Base-by-base conservation (phyloP, 2,329 filamentous ascomycete species). In the Fusarium xyrophilum region DNA sequence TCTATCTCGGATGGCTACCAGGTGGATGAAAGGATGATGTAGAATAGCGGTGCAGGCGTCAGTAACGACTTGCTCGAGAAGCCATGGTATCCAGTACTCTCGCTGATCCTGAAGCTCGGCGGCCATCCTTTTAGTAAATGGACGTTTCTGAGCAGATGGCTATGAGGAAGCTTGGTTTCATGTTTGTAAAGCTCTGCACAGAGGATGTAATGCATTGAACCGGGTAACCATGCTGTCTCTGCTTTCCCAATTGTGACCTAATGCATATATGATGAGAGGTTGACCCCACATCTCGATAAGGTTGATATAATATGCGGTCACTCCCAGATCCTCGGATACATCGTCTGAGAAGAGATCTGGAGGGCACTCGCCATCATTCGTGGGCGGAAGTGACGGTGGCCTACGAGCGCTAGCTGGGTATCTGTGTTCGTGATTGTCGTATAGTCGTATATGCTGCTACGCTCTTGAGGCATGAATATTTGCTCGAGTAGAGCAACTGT, bases 21-120 rank as follows among this genome's bases (percentile, higher is more conserved):
- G 15, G n/a, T 63, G 60, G 6, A 63, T 30, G 19, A 63, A 63
- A 1, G 60, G 60, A 5, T 63, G 60, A 2, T 63, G 53, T 2
- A 63, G 4, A 7, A 63, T 64, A 1, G 60, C 52, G 1, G 42
- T 47, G 2, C 35, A 48, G 7, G 47, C 60, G 11, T 63, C 58
- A 1, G 48, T 56, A 3, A 42, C 25, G 0, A 63, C 58, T 25
- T 63, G 60, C 21, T 38, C 38, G 3, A 63, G 21, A 7, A 63
- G 40, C 60, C 60, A 63, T 2, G 60, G 58, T 1, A 48, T 56
- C 60, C 60, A 63, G 14, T 63, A 63, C 5, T 63, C 60, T 3
- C 58, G 35, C 12, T 39, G 25, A 11, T 48, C 27, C 2, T 33
- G n/a, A 0, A 63, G 13, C 7, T 63, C 60, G 0, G 10, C 3